phyloP scores from a whole-genome alignment of 2,329 filamentous ascomycete genomes.

The Fusarium verticillioides region DNA sequence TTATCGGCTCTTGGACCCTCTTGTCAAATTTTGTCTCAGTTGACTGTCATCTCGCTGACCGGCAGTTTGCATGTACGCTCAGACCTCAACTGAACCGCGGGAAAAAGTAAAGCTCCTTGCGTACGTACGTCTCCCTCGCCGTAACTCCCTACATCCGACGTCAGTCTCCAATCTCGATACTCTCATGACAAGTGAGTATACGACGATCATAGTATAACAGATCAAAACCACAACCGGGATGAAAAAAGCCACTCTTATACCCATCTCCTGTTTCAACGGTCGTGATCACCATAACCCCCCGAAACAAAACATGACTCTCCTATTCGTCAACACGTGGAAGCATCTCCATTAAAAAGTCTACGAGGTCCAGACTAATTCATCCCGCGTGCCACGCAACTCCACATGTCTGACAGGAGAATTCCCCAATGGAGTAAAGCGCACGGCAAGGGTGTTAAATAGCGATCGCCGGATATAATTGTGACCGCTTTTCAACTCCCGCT shows the following conservation, averaged over 20 bases:
- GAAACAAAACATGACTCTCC: slow-evolving; percentile 7
- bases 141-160: no score
- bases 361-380: slow-evolving; percentile 4
- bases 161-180: background rate
- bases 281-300: background rate
- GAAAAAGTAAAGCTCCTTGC: background rate
- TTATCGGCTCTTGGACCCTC: background rate
- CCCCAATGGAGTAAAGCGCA: background rate
- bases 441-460: slow-evolving; percentile 19
- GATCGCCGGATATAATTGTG: slow-evolving; percentile 29
- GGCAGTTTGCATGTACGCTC: background rate
- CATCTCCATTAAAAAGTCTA: slow-evolving; percentile 16
- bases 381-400: background rate
- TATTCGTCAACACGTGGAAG: background rate
- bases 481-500: background rate
- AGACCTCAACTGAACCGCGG: background rate
- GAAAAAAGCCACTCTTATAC: background rate
- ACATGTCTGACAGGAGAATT: slow-evolving; percentile 14
- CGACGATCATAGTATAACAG: background rate
- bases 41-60: background rate
- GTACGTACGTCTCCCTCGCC: background rate
- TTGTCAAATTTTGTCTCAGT: background rate
- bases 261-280: slow-evolving; percentile 1
- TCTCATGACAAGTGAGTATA: accelerated
- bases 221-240: background rate